Base-by-base conservation (phyloP, 108 stramenopile genomes). In the Halocafeteria seosinensis region DNA sequence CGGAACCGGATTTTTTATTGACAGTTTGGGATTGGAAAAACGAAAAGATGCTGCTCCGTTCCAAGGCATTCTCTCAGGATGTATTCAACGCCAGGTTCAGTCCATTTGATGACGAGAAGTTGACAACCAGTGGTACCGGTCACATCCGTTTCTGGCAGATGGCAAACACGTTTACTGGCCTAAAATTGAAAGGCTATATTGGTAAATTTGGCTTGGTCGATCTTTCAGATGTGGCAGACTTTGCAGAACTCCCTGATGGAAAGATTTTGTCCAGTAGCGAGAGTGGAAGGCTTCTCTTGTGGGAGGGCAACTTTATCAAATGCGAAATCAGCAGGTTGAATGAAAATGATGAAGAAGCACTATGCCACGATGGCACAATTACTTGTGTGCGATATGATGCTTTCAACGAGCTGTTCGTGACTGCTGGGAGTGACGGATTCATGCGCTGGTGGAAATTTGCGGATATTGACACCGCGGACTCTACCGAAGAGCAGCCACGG, bases 111-210 rank as follows among this genome's bases (percentile, higher is more conserved):
- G 77, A 73, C 1, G 80, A 78, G 50, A 38, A 72, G 5, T 59
- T 84, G 36, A 80, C 77, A 5, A 81, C 83, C 0, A 66, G 69
- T 0, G 83, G 83, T 28, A 73, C 71, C 0, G 83, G 83, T 11
- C 83, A 84, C 75, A 84, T 84, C 34, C 77, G 83, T n/a, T 84
- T 84, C 72, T 84, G 83, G 83, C 63, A 65, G 34, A 81, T 84
- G 77, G 79, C 83, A 0, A 28, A 29, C 31, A 84, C 83, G 0
- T 84, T 84, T 53, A 84, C 83, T 0, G 83, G 83, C 30, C 69
- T 82, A 6, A 84, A 84, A 79, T 73, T 84, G 38, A 79, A 84
- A 62, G 83, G 73, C 0, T 52, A 62, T 55, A 76, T 76, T 59
- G 72, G 72, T 3, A 73, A 77, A 38, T 76, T 76, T 23, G 73